Conservation (phyloP, 495 filamentous ascomycete species). For the Hypoxylon cercidicola region DNA sequence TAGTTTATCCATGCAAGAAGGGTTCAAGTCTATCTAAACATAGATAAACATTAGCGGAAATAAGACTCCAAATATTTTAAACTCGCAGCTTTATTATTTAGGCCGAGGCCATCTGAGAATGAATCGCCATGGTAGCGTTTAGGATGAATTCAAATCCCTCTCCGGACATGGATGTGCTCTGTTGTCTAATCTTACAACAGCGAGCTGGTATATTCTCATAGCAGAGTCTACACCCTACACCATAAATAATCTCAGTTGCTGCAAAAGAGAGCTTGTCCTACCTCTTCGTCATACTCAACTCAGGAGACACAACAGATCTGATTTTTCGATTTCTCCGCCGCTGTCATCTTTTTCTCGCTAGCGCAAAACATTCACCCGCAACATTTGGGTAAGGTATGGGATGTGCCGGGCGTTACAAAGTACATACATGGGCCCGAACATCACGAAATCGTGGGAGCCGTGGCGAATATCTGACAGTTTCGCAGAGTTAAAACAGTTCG, state of each 20-base stretch:
- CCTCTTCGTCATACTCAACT: constrained; percentile 3
- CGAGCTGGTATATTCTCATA: background rate
- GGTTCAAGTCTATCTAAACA: constrained; percentile 15
- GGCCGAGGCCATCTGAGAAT: constrained; percentile 5
- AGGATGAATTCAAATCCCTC: constrained; percentile 13
- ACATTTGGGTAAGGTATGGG: constrained; percentile 11
- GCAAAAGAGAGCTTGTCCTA: constrained; percentile 18
- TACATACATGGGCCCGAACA: constrained; percentile 34
- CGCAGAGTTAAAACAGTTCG: constrained; percentile 1
- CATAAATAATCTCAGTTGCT: background rate
- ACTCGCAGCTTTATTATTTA: constrained; percentile 8
- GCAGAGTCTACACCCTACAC: background rate
- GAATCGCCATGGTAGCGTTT: constrained; percentile 8
- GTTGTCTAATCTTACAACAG: constrained; percentile 4
- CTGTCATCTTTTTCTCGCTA: constrained; percentile 18
- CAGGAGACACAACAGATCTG: constrained; percentile 24
- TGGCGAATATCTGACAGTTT: constrained; percentile 29
- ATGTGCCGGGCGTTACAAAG: constrained; percentile 11
- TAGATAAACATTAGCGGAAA: constrained; percentile 1
- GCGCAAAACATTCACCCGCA: constrained; percentile 14
- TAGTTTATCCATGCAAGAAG: constrained; percentile 23
- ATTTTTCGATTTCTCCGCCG: constrained; percentile 37
- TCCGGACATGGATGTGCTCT: background rate
- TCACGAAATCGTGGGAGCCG: constrained; percentile 35
- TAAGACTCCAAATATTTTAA: background rate